phyloP scores from a whole-genome alignment of 2,329 filamentous ascomycete genomes.

The Sclerotinia subarctica region DNA sequence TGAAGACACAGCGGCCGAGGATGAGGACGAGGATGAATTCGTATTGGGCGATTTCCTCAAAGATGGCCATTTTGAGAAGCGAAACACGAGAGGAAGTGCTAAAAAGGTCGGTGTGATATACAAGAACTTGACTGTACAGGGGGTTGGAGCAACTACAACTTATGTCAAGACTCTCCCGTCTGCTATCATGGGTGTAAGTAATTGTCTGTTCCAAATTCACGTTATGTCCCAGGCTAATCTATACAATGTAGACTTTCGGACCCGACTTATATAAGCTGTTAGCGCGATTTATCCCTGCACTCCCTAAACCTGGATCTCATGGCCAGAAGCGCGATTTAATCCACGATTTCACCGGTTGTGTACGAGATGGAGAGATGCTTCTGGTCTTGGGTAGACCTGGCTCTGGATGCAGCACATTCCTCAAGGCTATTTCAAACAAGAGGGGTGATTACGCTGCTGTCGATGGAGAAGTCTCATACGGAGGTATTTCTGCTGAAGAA shows the following conservation, averaged over 20 bases:
- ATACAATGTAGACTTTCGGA: conserved; percentile 60
- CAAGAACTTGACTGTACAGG: conserved; percentile 72
- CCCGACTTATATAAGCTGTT: conserved; percentile 71
- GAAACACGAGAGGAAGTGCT: conserved; percentile 61
- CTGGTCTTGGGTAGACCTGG: conserved; percentile 71
- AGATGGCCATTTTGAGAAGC: conserved; percentile 68
- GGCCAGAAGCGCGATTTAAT: conserved; percentile 47
- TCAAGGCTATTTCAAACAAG: conserved; percentile 73
- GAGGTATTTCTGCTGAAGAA: conserved; percentile 65
- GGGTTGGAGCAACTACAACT: conserved; percentile 61
- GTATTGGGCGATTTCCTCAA: conserved; percentile 19
- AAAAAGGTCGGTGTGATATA: conserved; percentile 79
- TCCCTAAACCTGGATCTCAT: conserved; percentile 30
- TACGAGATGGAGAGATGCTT: conserved; percentile 70
- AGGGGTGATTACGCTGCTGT: conserved; percentile 63
- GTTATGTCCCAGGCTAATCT: conserved; percentile 2
- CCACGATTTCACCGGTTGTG: conserved; percentile 64
- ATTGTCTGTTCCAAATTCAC: neutral
- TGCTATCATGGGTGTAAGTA: conserved; percentile 58
- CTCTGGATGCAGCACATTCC: conserved; percentile 71
- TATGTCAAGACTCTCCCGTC: conserved; percentile 72
- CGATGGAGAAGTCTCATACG: conserved; percentile 67
- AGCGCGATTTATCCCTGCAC: conserved; percentile 31
- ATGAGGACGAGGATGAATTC: conserved; percentile 42
- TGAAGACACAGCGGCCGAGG: conserved; percentile 32